A percentile compares a stretch with the other conserved stretches of the same genome.
phyloP scores from a whole-genome alignment of 1,139 yeast genomes.

The Blastobotrys serpentis region DNA sequence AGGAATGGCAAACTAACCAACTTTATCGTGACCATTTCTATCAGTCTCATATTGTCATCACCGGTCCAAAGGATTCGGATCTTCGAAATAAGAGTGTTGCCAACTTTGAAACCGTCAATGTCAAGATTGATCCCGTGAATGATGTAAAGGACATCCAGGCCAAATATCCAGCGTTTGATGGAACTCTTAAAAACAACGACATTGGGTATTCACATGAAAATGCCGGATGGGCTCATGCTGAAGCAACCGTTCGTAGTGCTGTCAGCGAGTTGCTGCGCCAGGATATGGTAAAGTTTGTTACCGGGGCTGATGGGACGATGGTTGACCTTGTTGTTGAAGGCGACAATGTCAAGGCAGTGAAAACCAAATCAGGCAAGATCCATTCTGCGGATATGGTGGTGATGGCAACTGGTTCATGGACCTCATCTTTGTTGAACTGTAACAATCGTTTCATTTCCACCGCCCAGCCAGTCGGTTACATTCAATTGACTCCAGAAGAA shows the following conservation, averaged over 20 bases:
- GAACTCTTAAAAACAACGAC: background rate
- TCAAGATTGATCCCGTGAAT: background rate
- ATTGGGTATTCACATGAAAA: conserved; percentile 4
- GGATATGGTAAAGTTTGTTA: conserved; percentile 5
- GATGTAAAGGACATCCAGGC: background rate
- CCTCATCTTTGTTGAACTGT: conserved; percentile 35
- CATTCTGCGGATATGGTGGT: conserved; percentile 41
- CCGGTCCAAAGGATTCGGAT: background rate
- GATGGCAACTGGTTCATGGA: conserved; percentile 46
- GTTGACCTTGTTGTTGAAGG: conserved; percentile 26
- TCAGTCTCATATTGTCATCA: conserved; percentile 6
- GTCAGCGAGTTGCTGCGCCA: conserved; percentile 2
- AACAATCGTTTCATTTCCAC: conserved; percentile 39
- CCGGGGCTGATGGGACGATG: conserved; percentile 29
- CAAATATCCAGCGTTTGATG: conserved; percentile 4
- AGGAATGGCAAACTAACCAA: conserved; percentile 9
- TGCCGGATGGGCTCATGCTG: conserved; percentile 7
- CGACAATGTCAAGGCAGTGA: conserved; percentile 35
- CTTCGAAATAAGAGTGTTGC: background rate
- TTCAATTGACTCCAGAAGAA: conserved; percentile 40
- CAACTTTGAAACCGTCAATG: background rate
- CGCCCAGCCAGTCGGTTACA: conserved; percentile 46
- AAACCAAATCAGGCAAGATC: conserved; percentile 35
- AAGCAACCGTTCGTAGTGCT: conserved; percentile 8
- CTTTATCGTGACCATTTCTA: conserved; percentile 8